phyloP scores from a whole-genome alignment of 2,329 filamentous ascomycete species.

The Monilinia laxa region DNA sequence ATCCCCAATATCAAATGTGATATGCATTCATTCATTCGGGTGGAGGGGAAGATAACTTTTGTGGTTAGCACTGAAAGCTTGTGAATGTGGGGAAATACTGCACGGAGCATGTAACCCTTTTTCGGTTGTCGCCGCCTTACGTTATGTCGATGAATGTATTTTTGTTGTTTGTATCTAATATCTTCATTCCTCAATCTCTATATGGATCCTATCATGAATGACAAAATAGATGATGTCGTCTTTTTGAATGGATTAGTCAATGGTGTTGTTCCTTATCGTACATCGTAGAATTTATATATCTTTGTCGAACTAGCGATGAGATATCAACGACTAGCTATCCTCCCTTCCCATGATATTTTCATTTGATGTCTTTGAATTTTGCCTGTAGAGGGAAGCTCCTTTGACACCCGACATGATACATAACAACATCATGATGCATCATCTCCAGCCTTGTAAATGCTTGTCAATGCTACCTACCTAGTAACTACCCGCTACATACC shows the following conservation, averaged over 20 bases:
- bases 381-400: no score
- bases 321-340: no score
- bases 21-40: slow-evolving; percentile 17
- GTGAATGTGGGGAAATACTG: slow-evolving; percentile 22
- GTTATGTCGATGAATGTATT: neutral
- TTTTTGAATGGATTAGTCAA: neutral
- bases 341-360: no score
- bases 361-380: no score
- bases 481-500: no score
- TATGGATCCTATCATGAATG: neutral
- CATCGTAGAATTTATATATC: neutral
- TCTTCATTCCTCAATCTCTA: slow-evolving; percentile 11
- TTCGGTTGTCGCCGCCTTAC: slow-evolving; percentile 20
- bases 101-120: neutral
- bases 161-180: neutral
- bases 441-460: no score
- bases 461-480: neutral
- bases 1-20: slow-evolving; percentile 3
- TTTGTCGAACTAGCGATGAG: no score
- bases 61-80: slow-evolving; percentile 17
- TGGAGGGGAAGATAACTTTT: slow-evolving; percentile 19
- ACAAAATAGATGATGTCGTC: slow-evolving; percentile 9
- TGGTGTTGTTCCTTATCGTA: neutral
- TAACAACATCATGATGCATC: no score
- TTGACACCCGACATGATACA: no score